Conservation (phyloP, 2,329 filamentous ascomycete species). For the Metarhizium sp. region DNA sequence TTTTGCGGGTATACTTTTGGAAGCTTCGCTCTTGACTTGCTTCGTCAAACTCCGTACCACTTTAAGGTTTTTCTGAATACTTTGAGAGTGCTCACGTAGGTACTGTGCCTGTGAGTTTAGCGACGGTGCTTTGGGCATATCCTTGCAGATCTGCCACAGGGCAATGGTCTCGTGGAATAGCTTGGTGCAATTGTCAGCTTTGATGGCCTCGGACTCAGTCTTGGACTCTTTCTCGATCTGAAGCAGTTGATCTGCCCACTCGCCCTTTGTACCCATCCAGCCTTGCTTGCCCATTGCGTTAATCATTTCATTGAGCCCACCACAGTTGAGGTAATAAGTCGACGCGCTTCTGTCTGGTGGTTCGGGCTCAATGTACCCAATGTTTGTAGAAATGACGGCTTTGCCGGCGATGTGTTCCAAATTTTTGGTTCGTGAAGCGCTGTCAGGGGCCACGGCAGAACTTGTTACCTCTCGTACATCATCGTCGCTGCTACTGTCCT, state of each 20-base stretch:
- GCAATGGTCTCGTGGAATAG: not conserved
- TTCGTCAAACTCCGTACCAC: not conserved
- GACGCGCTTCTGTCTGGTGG: not conserved
- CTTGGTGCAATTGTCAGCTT: not conserved
- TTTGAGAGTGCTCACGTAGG: not conserved
- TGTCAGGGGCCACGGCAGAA: not conserved
- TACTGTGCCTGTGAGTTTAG: not conserved
- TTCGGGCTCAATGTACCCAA: conserved; percentile 5
- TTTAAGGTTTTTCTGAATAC: not conserved
- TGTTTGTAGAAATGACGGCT: not conserved
- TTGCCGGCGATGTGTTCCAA: not conserved
- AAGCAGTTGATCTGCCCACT: conserved; percentile 1
- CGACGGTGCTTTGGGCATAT: conserved; percentile 1
- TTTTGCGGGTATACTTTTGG: not conserved
- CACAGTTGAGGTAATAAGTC: not conserved
- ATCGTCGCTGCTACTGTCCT: not conserved
- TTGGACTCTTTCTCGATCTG: not conserved
- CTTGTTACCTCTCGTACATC: not conserved
- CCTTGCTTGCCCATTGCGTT: not conserved
- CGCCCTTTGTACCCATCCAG: conserved; percentile 1
- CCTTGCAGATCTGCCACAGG: not conserved
- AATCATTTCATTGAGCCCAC: not conserved
- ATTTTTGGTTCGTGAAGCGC: not conserved
- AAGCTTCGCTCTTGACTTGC: not conserved
- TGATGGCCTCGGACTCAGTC: not conserved